Conservation (phyloP, 345 rosid species). For the Citrus sp. region DNA sequence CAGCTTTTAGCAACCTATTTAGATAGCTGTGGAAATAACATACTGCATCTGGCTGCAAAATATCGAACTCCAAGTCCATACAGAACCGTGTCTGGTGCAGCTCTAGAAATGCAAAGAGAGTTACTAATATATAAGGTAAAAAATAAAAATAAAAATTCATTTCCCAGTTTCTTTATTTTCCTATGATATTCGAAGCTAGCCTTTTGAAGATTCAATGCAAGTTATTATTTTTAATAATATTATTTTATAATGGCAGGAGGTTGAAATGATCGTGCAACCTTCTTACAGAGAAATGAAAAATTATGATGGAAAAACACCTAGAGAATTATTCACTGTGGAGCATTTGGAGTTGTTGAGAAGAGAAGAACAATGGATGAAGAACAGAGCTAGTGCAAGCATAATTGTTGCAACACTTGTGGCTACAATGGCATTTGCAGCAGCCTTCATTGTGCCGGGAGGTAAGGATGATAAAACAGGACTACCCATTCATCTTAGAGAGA, state of each 20-base stretch:
- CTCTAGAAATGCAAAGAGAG: too few species aligned
- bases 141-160: neutral
- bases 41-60: constrained; percentile 4
- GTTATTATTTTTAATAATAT: too few species aligned
- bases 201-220: too few species aligned
- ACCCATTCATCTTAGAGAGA: too few species aligned
- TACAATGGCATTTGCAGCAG: too few species aligned
- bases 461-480: too few species aligned
- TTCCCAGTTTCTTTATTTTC: neutral
- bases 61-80: neutral
- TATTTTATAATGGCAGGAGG: too few species aligned
- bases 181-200: too few species aligned
- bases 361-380: neutral
- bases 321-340: neutral
- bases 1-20: constrained; percentile 8
- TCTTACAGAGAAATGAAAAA: too few species aligned
- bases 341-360: neutral
- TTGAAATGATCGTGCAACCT: too few species aligned
- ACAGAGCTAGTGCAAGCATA: neutral
- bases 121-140: neutral
- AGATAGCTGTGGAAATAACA: neutral
- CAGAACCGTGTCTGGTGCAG: neutral
- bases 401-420: constrained; percentile 12
- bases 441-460: too few species aligned
- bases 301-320: too few species aligned